phyloP scores from a whole-genome alignment of 1,284 basidiomycete genomes.

The Trametes pubescens region DNA sequence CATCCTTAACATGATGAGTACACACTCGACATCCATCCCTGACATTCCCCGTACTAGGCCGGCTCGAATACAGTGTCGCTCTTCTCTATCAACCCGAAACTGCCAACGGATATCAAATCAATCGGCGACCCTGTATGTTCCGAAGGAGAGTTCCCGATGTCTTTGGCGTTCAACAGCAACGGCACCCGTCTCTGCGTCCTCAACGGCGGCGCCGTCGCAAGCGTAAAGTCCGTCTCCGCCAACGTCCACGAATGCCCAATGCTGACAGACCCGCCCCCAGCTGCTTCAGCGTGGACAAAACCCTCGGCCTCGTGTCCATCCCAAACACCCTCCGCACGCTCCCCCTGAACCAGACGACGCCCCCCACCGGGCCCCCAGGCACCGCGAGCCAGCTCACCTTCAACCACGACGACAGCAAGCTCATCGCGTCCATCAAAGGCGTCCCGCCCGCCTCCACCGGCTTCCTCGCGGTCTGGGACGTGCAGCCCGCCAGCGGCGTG shows the following conservation, averaged over 20 bases:
- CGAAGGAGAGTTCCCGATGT: constrained; percentile 58
- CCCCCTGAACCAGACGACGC: constrained; percentile 54
- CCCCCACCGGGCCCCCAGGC: constrained; percentile 47
- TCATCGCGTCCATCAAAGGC: constrained; percentile 57
- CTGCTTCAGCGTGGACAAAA: constrained; percentile 52
- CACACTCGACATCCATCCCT: no score
- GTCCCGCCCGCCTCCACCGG: constrained; percentile 48
- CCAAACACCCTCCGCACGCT: constrained; percentile 50
- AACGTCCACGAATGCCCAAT: background rate
- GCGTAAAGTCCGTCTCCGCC: constrained; percentile 47
- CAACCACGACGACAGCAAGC: constrained; percentile 48
- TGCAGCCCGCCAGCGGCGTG: constrained; percentile 44
- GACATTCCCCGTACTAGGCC: constrained; percentile 45
- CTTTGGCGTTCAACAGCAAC: constrained; percentile 51
- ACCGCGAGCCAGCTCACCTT: constrained; percentile 53
- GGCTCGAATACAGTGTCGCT: constrained; percentile 56
- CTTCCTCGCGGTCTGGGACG: constrained; percentile 55
- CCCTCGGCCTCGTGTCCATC: constrained; percentile 48
- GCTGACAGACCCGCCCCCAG: constrained; percentile 32
- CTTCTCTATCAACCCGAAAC: constrained; percentile 51
- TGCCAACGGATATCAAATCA: constrained; percentile 49
- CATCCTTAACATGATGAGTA: background rate
- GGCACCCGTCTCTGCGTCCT: constrained; percentile 52
- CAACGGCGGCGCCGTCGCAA: constrained; percentile 55
- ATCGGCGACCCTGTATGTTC: constrained; percentile 51